Conservation (phyloP, 2,329 filamentous ascomycete genomes). For the Cercospora zeae-maydis region DNA sequence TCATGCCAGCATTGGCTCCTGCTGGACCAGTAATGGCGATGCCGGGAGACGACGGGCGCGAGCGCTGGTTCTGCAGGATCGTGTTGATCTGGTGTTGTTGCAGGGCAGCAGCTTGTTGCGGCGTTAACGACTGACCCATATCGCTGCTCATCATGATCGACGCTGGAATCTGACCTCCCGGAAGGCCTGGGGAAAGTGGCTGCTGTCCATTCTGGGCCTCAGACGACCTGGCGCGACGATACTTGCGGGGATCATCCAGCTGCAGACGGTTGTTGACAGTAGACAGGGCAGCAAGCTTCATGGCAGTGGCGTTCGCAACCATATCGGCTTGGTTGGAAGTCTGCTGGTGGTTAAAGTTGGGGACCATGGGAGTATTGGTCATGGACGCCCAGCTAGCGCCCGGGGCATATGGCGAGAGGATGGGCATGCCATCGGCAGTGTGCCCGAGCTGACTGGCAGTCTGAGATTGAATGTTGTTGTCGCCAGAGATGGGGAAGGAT, state of each 20-base stretch:
- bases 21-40: conserved; percentile 68
- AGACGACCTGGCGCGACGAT: conserved; percentile 79
- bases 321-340: conserved; percentile 79
- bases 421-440: conserved; percentile 62
- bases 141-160: conserved; percentile 90
- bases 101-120: conserved; percentile 49
- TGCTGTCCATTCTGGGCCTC: conserved; percentile 46
- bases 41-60: conserved; percentile 84
- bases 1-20: conserved; percentile 47
- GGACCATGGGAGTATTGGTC: conserved; percentile 94
- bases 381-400: conserved; percentile 98
- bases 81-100: conserved; percentile 72
- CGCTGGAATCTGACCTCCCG: conserved; percentile 45
- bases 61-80: conserved; percentile 73
- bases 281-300: conserved; percentile 95
- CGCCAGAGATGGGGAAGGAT: conserved; percentile 62
- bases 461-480: conserved; percentile 74
- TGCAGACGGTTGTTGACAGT: conserved; percentile 98
- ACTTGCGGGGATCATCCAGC: conserved; percentile 94
- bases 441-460: conserved; percentile 43
- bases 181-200: conserved; percentile 60
- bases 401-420: conserved; percentile 74
- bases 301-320: conserved; percentile 96
- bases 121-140: conserved; percentile 77
- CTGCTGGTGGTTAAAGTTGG: conserved; percentile 66